Conservation (phyloP, 2,329 filamentous ascomycete species). For the Cladosporium sp. region DNA sequence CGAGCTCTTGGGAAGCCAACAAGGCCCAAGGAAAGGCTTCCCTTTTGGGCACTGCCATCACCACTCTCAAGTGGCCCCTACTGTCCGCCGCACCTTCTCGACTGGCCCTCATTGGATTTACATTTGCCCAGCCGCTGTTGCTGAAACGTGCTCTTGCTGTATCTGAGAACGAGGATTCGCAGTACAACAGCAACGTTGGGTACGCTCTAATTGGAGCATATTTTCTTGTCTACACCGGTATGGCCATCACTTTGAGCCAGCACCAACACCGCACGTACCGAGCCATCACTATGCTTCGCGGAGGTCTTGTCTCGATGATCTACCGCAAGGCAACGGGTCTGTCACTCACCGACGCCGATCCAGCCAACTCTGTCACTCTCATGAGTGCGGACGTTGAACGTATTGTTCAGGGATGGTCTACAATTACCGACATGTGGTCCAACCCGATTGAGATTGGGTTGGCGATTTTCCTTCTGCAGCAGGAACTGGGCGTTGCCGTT, state of each 20-base stretch:
- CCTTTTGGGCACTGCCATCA: slow-evolving; percentile 26
- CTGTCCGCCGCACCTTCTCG: slow-evolving; percentile 31
- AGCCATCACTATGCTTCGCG: slow-evolving; percentile 20
- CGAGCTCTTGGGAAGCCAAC: slow-evolving; percentile 15
- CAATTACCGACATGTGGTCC: slow-evolving; percentile 18
- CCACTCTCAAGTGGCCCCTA: slow-evolving; percentile 26
- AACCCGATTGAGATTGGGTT: slow-evolving; percentile 22
- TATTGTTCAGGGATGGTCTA: slow-evolving; percentile 15
- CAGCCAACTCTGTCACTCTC: slow-evolving; percentile 17
- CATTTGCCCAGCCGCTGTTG: slow-evolving; percentile 34
- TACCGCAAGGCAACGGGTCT: slow-evolving; percentile 15
- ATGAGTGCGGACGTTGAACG: slow-evolving; percentile 20
- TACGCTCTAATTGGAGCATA: slow-evolving; percentile 30
- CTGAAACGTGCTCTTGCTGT: slow-evolving; percentile 30
- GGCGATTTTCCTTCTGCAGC: slow-evolving; percentile 18
- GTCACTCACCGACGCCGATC: slow-evolving; percentile 12
- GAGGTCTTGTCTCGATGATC: slow-evolving; percentile 16
- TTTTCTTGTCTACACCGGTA: slow-evolving; percentile 28
- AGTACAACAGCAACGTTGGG: slow-evolving; percentile 18
- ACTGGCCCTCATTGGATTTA: slow-evolving; percentile 32
- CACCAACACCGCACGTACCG: slow-evolving; percentile 11
- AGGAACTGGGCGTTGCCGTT: slow-evolving; percentile 19
- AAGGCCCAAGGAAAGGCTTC: slow-evolving; percentile 15
- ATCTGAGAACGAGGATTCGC: slow-evolving; percentile 16
- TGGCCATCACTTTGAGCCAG: slow-evolving; percentile 20